These are phyloP conservation scores for Ophiostoma sp. DNA, from an alignment of 2,329 filamentous ascomycete genomes.

Conservation along the genomic window DNA sequence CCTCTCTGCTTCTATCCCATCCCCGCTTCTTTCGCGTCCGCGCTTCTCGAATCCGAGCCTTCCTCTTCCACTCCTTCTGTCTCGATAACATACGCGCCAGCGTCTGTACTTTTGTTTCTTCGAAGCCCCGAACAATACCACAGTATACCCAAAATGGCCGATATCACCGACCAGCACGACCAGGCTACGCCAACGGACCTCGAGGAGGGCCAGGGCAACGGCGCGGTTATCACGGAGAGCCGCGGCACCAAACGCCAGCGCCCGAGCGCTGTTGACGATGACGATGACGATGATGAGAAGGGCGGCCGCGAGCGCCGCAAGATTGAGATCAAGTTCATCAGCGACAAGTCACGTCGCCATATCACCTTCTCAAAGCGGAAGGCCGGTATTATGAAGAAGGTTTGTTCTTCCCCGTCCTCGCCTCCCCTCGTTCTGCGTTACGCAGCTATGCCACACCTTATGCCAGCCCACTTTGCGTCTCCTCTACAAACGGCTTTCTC, in stretches of 20 bases:
- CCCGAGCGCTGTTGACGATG: constrained; percentile 78
- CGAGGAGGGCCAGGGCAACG: constrained; percentile 71
- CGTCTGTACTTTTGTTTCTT: background rate
- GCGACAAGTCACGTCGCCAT: constrained; percentile 97
- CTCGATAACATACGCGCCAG: background rate
- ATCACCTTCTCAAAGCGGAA: constrained; percentile 99
- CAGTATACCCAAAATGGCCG: constrained; percentile 55
- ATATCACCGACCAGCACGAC: constrained; percentile 73
- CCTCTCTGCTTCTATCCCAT: background rate
- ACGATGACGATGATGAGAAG: constrained; percentile 97
- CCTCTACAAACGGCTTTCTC: background rate
- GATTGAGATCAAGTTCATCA: constrained; percentile 99
- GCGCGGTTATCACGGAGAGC: constrained; percentile 60
- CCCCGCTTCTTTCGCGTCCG: background rate
- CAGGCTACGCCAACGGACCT: constrained; percentile 68
- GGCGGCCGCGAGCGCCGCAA: constrained; percentile 95
- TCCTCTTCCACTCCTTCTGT: background rate
- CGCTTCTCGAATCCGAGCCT: background rate
- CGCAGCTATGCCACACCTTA: background rate
- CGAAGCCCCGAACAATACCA: background rate
- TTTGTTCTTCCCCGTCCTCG: constrained; percentile 35
- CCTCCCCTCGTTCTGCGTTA: constrained; percentile 2
- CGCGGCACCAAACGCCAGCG: constrained; percentile 88
- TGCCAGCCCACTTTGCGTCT: background rate
- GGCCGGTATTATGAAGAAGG: constrained; percentile 99